These are phyloP conservation scores for Fusarium dimerum DNA, from an alignment of 2,329 filamentous ascomycete species.

Conservation along the genomic window DNA sequence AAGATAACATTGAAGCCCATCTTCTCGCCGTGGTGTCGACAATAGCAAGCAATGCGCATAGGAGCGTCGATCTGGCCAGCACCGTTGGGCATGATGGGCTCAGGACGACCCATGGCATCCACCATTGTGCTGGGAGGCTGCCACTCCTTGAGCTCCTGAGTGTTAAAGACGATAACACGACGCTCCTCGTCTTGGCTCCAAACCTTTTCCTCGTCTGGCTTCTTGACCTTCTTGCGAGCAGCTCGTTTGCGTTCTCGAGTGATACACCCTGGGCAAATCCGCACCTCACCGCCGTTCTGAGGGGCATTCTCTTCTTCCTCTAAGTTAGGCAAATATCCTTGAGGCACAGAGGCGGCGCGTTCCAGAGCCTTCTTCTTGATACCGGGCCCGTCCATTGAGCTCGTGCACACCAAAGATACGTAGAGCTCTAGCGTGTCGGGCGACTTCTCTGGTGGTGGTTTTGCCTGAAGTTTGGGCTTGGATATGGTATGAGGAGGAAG, in stretches of 20 bases:
- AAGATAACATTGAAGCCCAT: conserved; percentile 91
- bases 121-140: conserved; percentile 59
- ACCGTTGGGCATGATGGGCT: conserved; percentile 53
- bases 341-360: conserved; percentile 46
- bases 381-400: conserved; percentile 77
- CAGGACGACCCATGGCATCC: conserved; percentile 43
- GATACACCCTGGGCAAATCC: conserved; percentile 91
- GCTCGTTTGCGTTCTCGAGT: conserved; percentile 88
- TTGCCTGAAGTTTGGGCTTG: conserved; percentile 87
- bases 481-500: conserved; percentile 89
- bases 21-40: conserved; percentile 92
- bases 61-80: conserved; percentile 80
- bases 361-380: conserved; percentile 68
- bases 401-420: conserved; percentile 86
- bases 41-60: conserved; percentile 97
- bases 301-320: conserved; percentile 70
- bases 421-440: conserved; percentile 78
- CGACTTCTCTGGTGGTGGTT: conserved; percentile 63
- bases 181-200: conserved; percentile 81
- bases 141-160: conserved; percentile 84
- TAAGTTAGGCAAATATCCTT: conserved; percentile 36
- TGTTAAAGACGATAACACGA: conserved; percentile 89
- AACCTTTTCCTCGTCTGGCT: conserved; percentile 85
- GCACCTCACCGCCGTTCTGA: conserved; percentile 88
- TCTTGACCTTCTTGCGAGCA: conserved; percentile 89